Evolutionary conservation across 257 asterid genomes (phyloP), one percentile per base, ranked within the genome.

Genomic region (Scutellaria galericulata): DNA sequence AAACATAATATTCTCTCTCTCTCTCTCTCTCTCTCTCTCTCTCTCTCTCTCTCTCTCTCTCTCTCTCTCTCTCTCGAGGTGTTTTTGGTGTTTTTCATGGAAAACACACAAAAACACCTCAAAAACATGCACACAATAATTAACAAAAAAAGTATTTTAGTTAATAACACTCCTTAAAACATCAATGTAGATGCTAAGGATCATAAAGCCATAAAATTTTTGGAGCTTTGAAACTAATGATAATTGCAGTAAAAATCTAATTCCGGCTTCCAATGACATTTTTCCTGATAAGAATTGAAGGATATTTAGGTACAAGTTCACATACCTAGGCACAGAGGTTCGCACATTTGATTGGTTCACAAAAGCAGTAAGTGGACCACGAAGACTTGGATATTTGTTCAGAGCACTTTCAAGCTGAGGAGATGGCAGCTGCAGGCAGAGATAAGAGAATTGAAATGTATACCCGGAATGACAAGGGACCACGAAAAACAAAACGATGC

Each of bases 331-430:
- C 42, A 95, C 80, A 66, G 96, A 84, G 75, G 72, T 64, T 80
- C 76, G 83, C 27, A 78, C 75, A 72, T 77, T 82, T 53, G 95
- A 82, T 76, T 92, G 96, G 65, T 79, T 87, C 13, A 83, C 86
- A 52, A 83, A 91, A 77, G 87, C 85, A 70, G 83, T 64, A 68
- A 95, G 83, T 8, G 96, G 97, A 44, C 90, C 90, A 50, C 98
- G 97, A 22, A 95, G 92, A 79, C 77, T 83, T 7, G 93, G 77
- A 77, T 95, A 87, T 82, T 87, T 95, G 89, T 88, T 88, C 70
- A 95, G 80, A 77, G 95, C 88, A 83, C 94, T 83, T 80, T 92
- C 99, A 74, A 95, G 92, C 81, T 87, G 99, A 6, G 93, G 86
- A n/a, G 96, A 75, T 46, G 99, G 99, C 82, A 95, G 86, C 99